These are phyloP conservation scores for Mesembryanthemum crystallinum DNA, from an alignment of 148 eudicot species.

Conservation along the genomic window DNA sequence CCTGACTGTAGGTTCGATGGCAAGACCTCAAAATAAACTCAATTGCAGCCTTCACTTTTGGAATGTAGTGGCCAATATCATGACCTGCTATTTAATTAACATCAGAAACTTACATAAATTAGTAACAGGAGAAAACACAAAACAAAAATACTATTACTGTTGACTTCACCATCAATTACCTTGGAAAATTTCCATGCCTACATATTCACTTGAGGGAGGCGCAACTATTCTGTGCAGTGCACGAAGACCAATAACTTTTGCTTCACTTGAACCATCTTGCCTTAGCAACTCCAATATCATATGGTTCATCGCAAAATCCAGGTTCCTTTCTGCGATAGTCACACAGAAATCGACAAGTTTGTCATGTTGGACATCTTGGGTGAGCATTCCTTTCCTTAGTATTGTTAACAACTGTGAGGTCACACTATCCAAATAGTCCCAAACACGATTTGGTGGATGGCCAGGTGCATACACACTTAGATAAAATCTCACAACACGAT, in stretches of 20 bases:
- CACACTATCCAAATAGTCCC: conserved; percentile 98
- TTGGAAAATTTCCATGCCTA: conserved; percentile 92
- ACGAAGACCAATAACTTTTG: conserved; percentile 98
- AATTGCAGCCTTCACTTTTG: conserved; percentile 98
- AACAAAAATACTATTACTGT: background rate
- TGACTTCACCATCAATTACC: conserved; percentile 43
- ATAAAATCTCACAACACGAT: conserved; percentile 90
- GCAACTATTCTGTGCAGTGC: conserved; percentile 94
- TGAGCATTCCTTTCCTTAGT: conserved; percentile 88
- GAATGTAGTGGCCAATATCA: conserved; percentile 90
- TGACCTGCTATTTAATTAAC: conserved; percentile 60
- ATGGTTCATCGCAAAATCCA: conserved; percentile 95
- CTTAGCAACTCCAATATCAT: conserved; percentile 84
- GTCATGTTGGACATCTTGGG: conserved; percentile 97
- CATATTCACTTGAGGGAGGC: conserved; percentile 82
- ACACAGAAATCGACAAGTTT: conserved; percentile 97
- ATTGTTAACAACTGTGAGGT: conserved; percentile 87
- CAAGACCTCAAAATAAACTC: conserved; percentile 90
- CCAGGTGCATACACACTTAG: conserved; percentile 85
- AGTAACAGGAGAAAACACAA: background rate
- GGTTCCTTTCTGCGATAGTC: conserved; percentile 92
- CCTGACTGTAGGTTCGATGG: conserved; percentile 80
- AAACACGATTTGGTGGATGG: conserved; percentile 93
- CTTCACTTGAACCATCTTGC: conserved; percentile 98
- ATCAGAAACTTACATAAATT: conserved; percentile 6